Conservation (phyloP, 1,284 basidiomycete species). For the Cutaneotrichosporon dermatis region DNA sequence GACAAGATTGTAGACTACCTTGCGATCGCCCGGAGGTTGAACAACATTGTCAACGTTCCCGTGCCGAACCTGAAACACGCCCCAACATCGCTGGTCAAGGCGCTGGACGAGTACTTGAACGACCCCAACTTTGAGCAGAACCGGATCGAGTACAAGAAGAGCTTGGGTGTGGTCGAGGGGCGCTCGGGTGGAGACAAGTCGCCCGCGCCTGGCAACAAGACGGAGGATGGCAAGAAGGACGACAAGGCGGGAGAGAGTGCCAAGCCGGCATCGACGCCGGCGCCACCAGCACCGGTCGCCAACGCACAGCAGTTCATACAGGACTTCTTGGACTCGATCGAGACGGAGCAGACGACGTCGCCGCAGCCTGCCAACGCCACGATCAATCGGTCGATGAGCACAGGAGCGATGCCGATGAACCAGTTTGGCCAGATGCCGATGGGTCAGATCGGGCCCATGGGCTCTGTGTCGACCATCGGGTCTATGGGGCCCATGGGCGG, state of each 20-base stretch:
- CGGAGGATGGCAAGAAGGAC: constrained; percentile 12
- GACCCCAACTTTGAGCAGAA: constrained; percentile 97
- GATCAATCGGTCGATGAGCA: constrained; percentile 1
- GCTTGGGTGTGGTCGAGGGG: constrained; percentile 69
- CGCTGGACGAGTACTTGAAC: constrained; percentile 91
- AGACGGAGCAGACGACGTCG: constrained; percentile 59
- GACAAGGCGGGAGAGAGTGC: constrained; percentile 11
- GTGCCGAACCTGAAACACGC: constrained; percentile 95
- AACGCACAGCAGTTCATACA: constrained; percentile 52
- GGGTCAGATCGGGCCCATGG: constrained; percentile 1
- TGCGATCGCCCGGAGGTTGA: constrained; percentile 83
- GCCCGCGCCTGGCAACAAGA: neutral
- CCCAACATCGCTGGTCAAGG: constrained; percentile 84
- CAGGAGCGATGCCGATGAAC: constrained; percentile 2
- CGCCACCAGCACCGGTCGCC: constrained; percentile 28
- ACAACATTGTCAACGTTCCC: constrained; percentile 85
- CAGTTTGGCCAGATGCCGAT: constrained; percentile 13
- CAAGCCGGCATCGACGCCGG: constrained; percentile 12
- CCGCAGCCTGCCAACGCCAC: neutral
- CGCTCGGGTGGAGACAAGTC: constrained; percentile 9
- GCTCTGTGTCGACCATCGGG: neutral
- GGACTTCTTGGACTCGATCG: constrained; percentile 91
- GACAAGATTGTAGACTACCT: constrained; percentile 92
- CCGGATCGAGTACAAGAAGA: constrained; percentile 82
- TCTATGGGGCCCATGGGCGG: neutral